Conservation (phyloP, 257 asterid species). For the Craterostigma plantagineum region DNA sequence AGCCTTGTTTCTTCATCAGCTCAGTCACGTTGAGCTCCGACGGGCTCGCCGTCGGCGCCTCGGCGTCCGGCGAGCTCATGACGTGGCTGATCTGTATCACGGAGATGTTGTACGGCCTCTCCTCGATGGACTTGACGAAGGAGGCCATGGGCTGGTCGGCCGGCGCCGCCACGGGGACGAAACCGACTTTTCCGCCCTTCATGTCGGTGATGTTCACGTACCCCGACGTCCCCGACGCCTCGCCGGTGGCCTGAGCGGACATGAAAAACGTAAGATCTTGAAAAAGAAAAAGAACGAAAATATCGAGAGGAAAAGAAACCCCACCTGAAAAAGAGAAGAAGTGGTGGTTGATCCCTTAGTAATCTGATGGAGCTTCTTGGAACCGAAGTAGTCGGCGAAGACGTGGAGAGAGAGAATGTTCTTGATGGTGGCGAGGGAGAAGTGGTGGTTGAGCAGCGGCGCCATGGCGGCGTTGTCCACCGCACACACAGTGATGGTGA, state of each 20-base stretch:
- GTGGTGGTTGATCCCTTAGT: not conserved
- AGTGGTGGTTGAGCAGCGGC: not conserved
- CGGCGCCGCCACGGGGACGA: not conserved
- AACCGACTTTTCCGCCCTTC: slow-evolving; percentile 4
- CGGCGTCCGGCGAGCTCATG: slow-evolving; percentile 2
- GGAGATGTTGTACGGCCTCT: slow-evolving; percentile 5
- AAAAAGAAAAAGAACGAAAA: no score
- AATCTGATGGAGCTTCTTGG: slow-evolving; percentile 1
- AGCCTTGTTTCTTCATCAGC: slow-evolving; percentile 1
- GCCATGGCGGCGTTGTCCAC: slow-evolving; percentile 2
- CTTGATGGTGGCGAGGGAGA: slow-evolving; percentile 2
- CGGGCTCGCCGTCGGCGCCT: slow-evolving; percentile 1
- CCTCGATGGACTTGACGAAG: slow-evolving; percentile 4
- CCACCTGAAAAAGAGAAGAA: not conserved
- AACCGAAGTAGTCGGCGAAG: slow-evolving; percentile 1
- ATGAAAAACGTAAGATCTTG: no score
- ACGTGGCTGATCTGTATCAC: slow-evolving; percentile 2
- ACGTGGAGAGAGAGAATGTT: slow-evolving; percentile 2
- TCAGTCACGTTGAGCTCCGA: not conserved
- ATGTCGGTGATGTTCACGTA: slow-evolving; percentile 2
- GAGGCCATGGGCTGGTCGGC: slow-evolving; percentile 1
- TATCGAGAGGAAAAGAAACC: no score
- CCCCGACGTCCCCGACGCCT: slow-evolving; percentile 2
- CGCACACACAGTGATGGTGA: slow-evolving; percentile 1
- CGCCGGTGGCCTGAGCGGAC: slow-evolving; percentile 1